Base-by-base conservation (phyloP, 1,284 basidiomycete genomes). In the Melampsora larici-populina region DNA sequence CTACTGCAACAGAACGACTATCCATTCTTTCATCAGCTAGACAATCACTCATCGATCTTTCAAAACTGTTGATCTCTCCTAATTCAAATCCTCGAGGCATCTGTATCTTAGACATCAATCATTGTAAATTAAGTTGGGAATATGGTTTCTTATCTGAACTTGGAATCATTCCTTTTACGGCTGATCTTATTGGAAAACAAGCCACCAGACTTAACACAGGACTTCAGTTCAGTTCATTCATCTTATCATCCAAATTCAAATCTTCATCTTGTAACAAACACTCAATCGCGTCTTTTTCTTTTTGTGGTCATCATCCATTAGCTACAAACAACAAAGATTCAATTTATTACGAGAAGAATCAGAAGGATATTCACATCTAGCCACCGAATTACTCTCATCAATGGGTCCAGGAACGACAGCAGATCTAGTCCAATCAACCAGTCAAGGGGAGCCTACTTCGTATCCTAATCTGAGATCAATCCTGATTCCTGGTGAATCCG, bases 311-410 rank as follows among this genome's bases (percentile, higher is more conserved):
- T 60, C 49, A 40, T 33, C 81, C 15, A 78, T 82, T 31, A 86
- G 85, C 85, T 99, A 96, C 87, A 97, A 96, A 84, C 97, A 99
- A 84, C 94, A 94, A 85, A 98, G 97, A 85, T 97, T 94, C 87
- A 99, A 99, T 82, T 88, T 99, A 46, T 88, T 98, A 13, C 91
- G 97, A 58, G 97, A 99, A 85, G 93, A 97, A 81, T 95, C 93
- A 0, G 95, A 99, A 86, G 97, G 97, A 6, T 99, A 94, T 85
- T 92, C 93, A 81, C 94, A 95, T 82, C 88, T 99, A 48, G 89
- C 91, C 43, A 89, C 91, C 11, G 93, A 95, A 82, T 86, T 98
- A 58, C 90, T 93, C 13, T 90, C 89, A 75, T 89, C 89, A 80
- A 86, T 94, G 69, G 92, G 92, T 5, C 89, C 90, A 31, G 85